These are phyloP conservation scores for Cruciata laevipes DNA, from an alignment of 257 asterid genomes.

Conservation along the genomic window DNA sequence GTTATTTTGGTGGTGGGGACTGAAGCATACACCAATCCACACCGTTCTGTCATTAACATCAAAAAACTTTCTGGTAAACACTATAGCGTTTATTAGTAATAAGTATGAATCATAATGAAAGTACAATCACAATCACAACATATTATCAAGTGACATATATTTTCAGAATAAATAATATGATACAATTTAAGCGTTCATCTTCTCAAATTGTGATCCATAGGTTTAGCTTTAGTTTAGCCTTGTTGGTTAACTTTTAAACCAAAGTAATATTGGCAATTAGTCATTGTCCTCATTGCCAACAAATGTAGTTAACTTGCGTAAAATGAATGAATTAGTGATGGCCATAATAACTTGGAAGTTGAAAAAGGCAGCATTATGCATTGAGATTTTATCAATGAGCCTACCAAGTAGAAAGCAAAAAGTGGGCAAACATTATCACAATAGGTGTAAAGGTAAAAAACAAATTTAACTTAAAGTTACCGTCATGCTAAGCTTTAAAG, in stretches of 20 bases:
- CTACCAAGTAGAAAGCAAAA: neutral
- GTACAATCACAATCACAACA: too few relatives aligned
- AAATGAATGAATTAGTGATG: neutral
- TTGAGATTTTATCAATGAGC: neutral
- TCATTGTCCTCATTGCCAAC: neutral
- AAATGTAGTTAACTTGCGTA: neutral
- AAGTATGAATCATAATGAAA: too few relatives aligned
- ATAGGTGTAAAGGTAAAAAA: neutral
- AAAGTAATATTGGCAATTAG: neutral
- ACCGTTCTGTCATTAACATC: too few relatives aligned
- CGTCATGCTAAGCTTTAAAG: slow-evolving; percentile 4
- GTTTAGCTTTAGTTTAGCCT: neutral
- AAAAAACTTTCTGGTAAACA: too few relatives aligned
- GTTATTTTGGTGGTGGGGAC: too few relatives aligned
- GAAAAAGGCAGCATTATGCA: neutral
- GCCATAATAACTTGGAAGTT: neutral
- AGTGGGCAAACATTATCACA: neutral
- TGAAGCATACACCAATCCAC: too few relatives aligned
- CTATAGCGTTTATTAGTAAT: too few relatives aligned
- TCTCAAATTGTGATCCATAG: too few relatives aligned
- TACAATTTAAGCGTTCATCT: too few relatives aligned
- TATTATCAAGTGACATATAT: too few relatives aligned
- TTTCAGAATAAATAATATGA: too few relatives aligned
- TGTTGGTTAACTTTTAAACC: neutral
- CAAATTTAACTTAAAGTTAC: slow-evolving; percentile 1